Evolutionary conservation across 2,329 filamentous ascomycete species (phyloP).

Genomic region (Fusarium dimerum): DNA sequence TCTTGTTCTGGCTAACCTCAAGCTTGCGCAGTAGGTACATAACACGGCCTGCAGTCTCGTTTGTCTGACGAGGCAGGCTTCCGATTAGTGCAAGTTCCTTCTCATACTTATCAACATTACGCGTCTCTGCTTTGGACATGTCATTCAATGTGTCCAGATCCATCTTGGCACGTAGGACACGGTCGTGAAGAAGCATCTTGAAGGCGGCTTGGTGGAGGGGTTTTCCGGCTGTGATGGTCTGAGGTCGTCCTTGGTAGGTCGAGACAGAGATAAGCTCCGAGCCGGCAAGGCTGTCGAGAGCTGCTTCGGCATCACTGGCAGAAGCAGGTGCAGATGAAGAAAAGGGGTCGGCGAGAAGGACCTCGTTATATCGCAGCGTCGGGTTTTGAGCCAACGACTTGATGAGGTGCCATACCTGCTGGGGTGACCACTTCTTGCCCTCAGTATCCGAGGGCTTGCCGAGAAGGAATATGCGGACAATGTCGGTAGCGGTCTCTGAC

Average conservation of each 20-base stretch:
- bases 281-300: conserved; percentile 78
- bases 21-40: conserved; percentile 76
- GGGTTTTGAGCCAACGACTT: conserved; percentile 72
- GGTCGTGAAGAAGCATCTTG: conserved; percentile 67
- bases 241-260: conserved; percentile 73
- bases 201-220: conserved; percentile 89
- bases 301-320: conserved; percentile 66
- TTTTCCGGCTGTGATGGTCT: conserved; percentile 75
- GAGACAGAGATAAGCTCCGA: conserved; percentile 82
- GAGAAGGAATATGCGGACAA: conserved; percentile 89
- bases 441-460: conserved; percentile 50
- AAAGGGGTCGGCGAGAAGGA: conserved; percentile 76
- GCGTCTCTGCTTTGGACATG: conserved; percentile 69
- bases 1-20: conserved; percentile 70
- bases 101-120: conserved; percentile 77
- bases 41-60: conserved; percentile 65
- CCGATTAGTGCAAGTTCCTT: conserved; percentile 73
- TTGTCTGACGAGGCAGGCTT: conserved; percentile 68
- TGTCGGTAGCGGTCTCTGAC: conserved; percentile 83
- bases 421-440: conserved; percentile 69
- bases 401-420: conserved; percentile 90
- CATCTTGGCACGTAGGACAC: conserved; percentile 71
- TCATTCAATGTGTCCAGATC: conserved; percentile 71
- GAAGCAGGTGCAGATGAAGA: conserved; percentile 40
- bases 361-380: conserved; percentile 78